Percentiles rank a stretch among this genome's conserved stretches.
phyloP scores from a whole-genome alignment of 257 asterid genomes.

The Fraxinus quadrangulata region DNA sequence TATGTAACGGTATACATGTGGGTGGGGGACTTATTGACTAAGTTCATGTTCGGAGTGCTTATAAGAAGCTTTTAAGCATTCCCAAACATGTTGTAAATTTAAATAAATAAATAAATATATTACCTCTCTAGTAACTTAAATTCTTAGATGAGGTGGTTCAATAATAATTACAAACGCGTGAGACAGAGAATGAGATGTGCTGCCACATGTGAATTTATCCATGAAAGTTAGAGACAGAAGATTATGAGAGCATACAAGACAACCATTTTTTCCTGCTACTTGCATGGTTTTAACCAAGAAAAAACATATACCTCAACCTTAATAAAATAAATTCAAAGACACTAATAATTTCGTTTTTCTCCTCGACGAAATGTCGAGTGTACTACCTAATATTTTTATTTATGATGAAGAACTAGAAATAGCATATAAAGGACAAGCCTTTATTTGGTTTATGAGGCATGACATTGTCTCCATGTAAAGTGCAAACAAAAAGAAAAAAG shows the following conservation, averaged over 20 bases:
- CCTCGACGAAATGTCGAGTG: background rate
- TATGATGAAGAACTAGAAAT: background rate
- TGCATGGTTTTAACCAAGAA: background rate
- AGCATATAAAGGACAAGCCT: background rate
- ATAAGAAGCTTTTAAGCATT: background rate
- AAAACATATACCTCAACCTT: background rate
- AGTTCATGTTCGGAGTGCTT: background rate
- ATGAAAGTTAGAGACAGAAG: background rate
- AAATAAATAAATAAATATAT: too few relatives aligned
- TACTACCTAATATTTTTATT: background rate
- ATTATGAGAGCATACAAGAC: background rate
- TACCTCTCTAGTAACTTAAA: background rate
- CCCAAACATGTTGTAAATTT: background rate
- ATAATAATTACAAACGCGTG: background rate
- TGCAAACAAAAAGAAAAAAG: background rate
- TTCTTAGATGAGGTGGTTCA: background rate
- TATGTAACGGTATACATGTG: too few relatives aligned
- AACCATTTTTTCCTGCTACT: background rate
- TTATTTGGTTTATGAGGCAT: background rate
- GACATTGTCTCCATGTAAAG: background rate
- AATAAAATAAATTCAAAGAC: background rate
- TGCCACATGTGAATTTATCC: background rate
- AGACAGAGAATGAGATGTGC: constrained; percentile 6
- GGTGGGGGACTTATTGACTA: background rate
- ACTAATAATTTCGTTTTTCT: background rate